Percentiles rank a stretch among this genome's conserved stretches.
These are phyloP conservation scores for Lippia alba DNA, from an alignment of 305 asterid species.

Conservation along the genomic window DNA sequence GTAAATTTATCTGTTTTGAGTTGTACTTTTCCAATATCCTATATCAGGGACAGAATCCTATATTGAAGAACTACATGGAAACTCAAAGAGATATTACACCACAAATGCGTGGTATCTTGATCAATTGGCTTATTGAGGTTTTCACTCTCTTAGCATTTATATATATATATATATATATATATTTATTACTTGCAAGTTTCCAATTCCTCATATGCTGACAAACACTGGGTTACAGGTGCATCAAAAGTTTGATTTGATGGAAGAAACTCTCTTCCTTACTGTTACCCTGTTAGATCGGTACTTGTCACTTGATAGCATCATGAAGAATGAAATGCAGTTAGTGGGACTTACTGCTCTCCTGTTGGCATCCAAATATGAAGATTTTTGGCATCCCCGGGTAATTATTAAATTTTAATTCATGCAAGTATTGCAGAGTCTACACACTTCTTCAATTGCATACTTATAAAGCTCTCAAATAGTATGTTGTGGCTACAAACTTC, in stretches of 20 bases:
- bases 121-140: slow-evolving; percentile 97
- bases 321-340: slow-evolving; percentile 84
- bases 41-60: slow-evolving; percentile 66
- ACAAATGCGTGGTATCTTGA: slow-evolving; percentile 86
- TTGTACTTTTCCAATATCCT: slow-evolving; percentile 17
- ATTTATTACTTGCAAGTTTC: slow-evolving; percentile 16
- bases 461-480: not conserved
- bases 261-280: slow-evolving; percentile 92
- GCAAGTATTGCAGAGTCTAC: slow-evolving; percentile 13
- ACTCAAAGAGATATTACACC: slow-evolving; percentile 70
- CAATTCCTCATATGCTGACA: slow-evolving; percentile 30
- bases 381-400: slow-evolving; percentile 96
- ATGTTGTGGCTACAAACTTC: not conserved
- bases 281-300: slow-evolving; percentile 78
- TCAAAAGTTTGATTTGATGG: slow-evolving; percentile 83
- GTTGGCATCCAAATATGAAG: slow-evolving; percentile 96
- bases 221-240: slow-evolving; percentile 67
- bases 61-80: slow-evolving; percentile 61
- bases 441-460: not conserved
- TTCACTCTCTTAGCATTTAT: slow-evolving; percentile 27
- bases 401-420: slow-evolving; percentile 28
- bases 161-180: too few species aligned
- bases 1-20: not conserved
- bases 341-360: slow-evolving; percentile 94
- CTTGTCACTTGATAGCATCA: slow-evolving; percentile 67